Conservation (phyloP, 2,329 filamentous ascomycete species). For the Cyphellophora europaea region DNA sequence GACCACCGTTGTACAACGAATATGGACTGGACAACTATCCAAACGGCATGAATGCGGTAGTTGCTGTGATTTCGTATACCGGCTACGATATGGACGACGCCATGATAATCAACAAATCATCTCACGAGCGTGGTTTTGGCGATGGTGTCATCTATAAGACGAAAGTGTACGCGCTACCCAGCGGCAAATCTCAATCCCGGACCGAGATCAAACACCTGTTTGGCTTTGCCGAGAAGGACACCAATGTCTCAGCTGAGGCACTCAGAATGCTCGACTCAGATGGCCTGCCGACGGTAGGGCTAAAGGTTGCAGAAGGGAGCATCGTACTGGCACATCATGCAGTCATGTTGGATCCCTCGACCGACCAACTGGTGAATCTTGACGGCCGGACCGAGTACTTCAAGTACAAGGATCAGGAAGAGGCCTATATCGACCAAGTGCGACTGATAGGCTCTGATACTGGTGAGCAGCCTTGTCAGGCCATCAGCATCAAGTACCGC, state of each 20-base stretch:
- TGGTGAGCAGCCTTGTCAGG: slow-evolving; percentile 74
- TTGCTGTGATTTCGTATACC: slow-evolving; percentile 96
- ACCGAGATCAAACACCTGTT: slow-evolving; percentile 74
- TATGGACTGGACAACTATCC: slow-evolving; percentile 98
- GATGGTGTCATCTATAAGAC: slow-evolving; percentile 97
- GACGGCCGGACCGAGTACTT: slow-evolving; percentile 80
- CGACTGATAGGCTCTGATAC: slow-evolving; percentile 79
- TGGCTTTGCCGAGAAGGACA: slow-evolving; percentile 60
- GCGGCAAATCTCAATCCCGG: slow-evolving; percentile 55
- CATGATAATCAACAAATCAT: slow-evolving; percentile 98
- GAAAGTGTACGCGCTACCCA: slow-evolving; percentile 74
- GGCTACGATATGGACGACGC: slow-evolving; percentile 99
- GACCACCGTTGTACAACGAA: slow-evolving; percentile 84
- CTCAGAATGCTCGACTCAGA: slow-evolving; percentile 73
- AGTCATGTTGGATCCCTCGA: slow-evolving; percentile 63
- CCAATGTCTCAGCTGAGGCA: slow-evolving; percentile 55
- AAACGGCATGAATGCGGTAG: slow-evolving; percentile 88
- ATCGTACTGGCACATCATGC: slow-evolving; percentile 83
- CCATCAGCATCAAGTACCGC: slow-evolving; percentile 85
- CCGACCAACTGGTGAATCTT: slow-evolving; percentile 70
- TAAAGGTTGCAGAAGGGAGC: slow-evolving; percentile 69
- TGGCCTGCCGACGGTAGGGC: slow-evolving; percentile 73
- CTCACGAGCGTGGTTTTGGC: slow-evolving; percentile 90
- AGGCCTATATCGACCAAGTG: slow-evolving; percentile 85
- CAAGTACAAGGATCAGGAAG: slow-evolving; percentile 89